A percentile compares a stretch with the other conserved stretches of the same genome.
Evolutionary conservation across 2,329 filamentous ascomycete genomes (phyloP).

Genomic region (Stagonosporopsis rhizophila): DNA sequence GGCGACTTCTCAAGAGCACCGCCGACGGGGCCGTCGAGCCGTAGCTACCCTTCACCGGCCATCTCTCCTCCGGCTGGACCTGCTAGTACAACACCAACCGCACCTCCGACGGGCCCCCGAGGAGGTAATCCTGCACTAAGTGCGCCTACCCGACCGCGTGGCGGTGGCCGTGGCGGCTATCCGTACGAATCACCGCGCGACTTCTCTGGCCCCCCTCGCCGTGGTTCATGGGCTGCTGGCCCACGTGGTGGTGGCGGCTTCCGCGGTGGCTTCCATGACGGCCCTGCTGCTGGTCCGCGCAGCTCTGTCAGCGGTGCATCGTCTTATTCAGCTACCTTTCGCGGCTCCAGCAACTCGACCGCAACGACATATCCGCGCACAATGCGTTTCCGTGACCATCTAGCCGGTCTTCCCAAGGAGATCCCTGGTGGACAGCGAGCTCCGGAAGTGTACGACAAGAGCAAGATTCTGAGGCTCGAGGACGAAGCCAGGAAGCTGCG

Average conservation of each 20-base stretch:
- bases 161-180: conserved; percentile 52
- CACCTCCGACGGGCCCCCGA: conserved; percentile 46
- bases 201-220: conserved; percentile 43
- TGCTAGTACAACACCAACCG: conserved; percentile 36
- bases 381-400: conserved; percentile 54
- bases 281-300: conserved; percentile 46
- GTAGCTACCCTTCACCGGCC: conserved; percentile 46
- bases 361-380: conserved; percentile 56
- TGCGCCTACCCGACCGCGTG: conserved; percentile 50
- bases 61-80: conserved; percentile 52
- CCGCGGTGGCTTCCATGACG: conserved; percentile 28
- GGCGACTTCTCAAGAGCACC: conserved; percentile 45
- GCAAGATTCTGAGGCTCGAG: conserved; percentile 54
- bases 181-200: conserved; percentile 48
- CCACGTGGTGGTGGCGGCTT: conserved; percentile 42
- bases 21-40: conserved; percentile 49
- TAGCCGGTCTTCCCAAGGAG: conserved; percentile 54
- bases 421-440: conserved; percentile 55
- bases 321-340: conserved; percentile 47
- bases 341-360: conserved; percentile 53
- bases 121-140: conserved; percentile 47
- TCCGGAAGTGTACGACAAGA: conserved; percentile 53
- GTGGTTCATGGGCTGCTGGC: conserved; percentile 46
- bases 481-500: conserved; percentile 56
- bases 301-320: conserved; percentile 37